A percentile compares a stretch with the other conserved stretches of the same genome.
These are phyloP conservation scores for Cadophora sp. DNA, from an alignment of 2,329 filamentous ascomycete genomes.

Conservation along the genomic window DNA sequence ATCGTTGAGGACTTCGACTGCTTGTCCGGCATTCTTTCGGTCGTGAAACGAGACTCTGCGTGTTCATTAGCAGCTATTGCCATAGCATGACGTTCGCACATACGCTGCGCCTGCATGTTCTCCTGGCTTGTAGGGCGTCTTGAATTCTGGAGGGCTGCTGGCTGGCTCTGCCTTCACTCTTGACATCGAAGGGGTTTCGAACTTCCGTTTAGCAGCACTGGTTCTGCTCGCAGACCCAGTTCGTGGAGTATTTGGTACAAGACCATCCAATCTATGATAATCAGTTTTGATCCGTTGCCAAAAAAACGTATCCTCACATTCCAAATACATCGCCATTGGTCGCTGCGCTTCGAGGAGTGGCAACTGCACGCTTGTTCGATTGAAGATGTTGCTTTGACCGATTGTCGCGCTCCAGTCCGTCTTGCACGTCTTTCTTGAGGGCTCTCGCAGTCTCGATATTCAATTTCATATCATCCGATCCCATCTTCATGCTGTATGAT, in stretches of 20 bases:
- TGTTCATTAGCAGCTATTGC: neutral
- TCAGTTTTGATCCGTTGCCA: constrained; percentile 34
- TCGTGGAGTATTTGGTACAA: constrained; percentile 68
- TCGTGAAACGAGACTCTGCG: constrained; percentile 71
- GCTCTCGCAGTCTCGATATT: constrained; percentile 74
- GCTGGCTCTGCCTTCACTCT: constrained; percentile 53
- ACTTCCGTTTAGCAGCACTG: constrained; percentile 42
- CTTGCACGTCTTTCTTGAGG: constrained; percentile 88
- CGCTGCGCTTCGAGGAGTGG: constrained; percentile 65
- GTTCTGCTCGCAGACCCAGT: constrained; percentile 37
- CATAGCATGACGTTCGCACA: constrained; percentile 16
- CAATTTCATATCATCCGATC: constrained; percentile 75
- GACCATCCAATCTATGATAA: constrained; percentile 63
- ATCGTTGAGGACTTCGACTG: constrained; percentile 82
- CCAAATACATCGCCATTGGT: constrained; percentile 76
- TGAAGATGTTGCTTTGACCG: constrained; percentile 69
- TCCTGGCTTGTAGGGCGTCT: constrained; percentile 46
- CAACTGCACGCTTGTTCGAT: constrained; percentile 66
- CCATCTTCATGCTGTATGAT: constrained; percentile 95
- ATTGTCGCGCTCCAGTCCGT: constrained; percentile 79
- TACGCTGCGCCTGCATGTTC: constrained; percentile 37
- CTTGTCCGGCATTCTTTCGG: constrained; percentile 79
- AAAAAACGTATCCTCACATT: constrained; percentile 61
- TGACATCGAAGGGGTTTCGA: constrained; percentile 56
- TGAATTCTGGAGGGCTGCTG: constrained; percentile 53